These are phyloP conservation scores for Hymenoscyphus fraxineus DNA, from an alignment of 2,329 filamentous ascomycete genomes.

Conservation along the genomic window DNA sequence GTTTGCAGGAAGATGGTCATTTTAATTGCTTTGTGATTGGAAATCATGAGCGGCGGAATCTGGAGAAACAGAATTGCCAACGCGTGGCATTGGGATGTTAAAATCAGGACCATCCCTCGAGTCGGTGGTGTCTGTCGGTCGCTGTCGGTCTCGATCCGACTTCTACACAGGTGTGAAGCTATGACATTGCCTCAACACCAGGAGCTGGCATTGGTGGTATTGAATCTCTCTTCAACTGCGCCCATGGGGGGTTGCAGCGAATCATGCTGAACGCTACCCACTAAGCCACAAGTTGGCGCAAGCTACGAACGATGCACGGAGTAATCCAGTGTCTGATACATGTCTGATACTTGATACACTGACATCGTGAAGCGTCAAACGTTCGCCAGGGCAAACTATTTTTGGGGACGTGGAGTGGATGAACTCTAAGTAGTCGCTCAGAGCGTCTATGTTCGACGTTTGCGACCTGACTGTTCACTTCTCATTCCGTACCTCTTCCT, in stretches of 20 bases:
- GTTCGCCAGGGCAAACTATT: background rate
- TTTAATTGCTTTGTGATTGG: background rate
- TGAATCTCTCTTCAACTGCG: background rate
- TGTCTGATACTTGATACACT: conserved; percentile 19
- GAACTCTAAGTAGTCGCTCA: too few species aligned
- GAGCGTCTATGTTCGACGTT: too few species aligned
- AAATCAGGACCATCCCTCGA: background rate
- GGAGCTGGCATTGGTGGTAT: background rate
- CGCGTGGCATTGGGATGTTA: background rate
- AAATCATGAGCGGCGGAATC: background rate
- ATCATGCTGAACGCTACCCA: conserved; percentile 16
- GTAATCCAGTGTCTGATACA: conserved; percentile 19
- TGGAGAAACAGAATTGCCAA: background rate
- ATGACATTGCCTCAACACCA: background rate
- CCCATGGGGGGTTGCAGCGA: too few species aligned
- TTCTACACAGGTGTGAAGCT: background rate
- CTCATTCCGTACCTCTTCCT: too few species aligned
- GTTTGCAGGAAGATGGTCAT: background rate
- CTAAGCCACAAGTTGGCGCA: conserved; percentile 18
- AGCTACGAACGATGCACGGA: background rate
- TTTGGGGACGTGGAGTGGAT: background rate
- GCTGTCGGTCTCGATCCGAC: too few species aligned
- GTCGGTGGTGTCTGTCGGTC: too few species aligned
- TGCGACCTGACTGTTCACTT: too few species aligned
- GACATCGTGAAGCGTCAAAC: background rate